Evolutionary conservation across 305 asterid genomes (phyloP).

Genomic region (Nicotiana rustica): DNA sequence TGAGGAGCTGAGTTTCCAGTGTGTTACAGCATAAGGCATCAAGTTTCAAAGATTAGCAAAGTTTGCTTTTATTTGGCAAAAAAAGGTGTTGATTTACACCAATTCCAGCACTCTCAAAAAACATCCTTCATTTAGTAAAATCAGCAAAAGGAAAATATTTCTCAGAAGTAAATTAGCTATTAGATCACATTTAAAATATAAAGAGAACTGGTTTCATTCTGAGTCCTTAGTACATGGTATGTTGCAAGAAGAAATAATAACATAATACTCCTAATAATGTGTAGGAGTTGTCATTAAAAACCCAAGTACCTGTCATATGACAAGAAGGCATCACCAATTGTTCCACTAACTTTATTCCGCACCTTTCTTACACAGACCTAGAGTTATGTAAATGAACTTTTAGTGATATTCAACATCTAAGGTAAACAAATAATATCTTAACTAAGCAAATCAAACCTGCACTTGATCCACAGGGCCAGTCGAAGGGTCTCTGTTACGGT

Average conservation of each 20-base stretch:
- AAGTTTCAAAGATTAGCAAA: not conserved
- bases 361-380: constrained; percentile 95
- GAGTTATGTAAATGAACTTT: constrained; percentile 27
- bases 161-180: not conserved
- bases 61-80: not conserved
- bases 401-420: constrained; percentile 13
- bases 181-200: constrained; percentile 8
- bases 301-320: constrained; percentile 70
- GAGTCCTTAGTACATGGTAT: constrained; percentile 12
- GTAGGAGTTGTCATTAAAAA: not conserved
- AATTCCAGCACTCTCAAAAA: constrained; percentile 4
- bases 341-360: constrained; percentile 91
- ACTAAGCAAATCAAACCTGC: constrained; percentile 61
- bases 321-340: constrained; percentile 85
- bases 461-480: constrained; percentile 82
- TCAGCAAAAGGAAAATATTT: not conserved
- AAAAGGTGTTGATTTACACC: not conserved
- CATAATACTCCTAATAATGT: constrained; percentile 4
- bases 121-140: not conserved
- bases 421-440: constrained; percentile 26
- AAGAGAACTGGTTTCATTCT: not conserved
- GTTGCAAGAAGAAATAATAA: not conserved
- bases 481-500: constrained; percentile 88
- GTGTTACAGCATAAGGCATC: not conserved
- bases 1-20: constrained; percentile 24